Evolutionary conservation across 192 early-diverging fungal species (phyloP), one percentile per base, ranked within the genome.

Genomic region (Pilaira anomala): DNA sequence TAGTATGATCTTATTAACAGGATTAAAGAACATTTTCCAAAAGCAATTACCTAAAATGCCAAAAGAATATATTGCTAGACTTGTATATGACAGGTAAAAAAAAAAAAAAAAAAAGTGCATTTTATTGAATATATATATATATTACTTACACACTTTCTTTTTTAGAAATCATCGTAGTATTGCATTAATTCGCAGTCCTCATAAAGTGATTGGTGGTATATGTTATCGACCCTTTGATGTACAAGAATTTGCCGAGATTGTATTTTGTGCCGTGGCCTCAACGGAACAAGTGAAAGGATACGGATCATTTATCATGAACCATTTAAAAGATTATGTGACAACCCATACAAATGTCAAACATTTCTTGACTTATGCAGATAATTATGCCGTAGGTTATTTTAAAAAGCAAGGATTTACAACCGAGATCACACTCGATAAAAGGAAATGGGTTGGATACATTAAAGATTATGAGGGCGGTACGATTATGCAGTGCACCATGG

Each of bases 401-500:
- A 89, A 91, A 71, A 99, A 98, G 69, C 94, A 88, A 86, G 97
- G 96, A n/a, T 99, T 98, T 67, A 97, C 94, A 9, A 93, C 92
- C 8, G 96, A 99, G 18, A 95, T 99, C 51, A 92, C 94, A 7
- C 77, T 99, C 63, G 95, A 98, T 61, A 90, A 90, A 61, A 78
- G 83, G 19, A 76, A 91, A 58, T 99, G 97, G 97, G 87, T 96
- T 69, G 96, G 96, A 1, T 97, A 98, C 68, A 98, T 99, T 72
- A 99, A 99, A 70, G 97, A 99, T 78, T 99, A 99, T 69, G 95
- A 96, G 63, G 96, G 94, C n/a, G 97, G 93, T 36, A 99, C 95
- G 5, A 80, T 98, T 7, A 96, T 98, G 93, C 93, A 94, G 91
- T 97, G 94, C 79, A 85, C 91, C 7, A 91, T 96, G 82, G 76